These are phyloP conservation scores for Claviceps maximensis DNA, from an alignment of 2,329 filamentous ascomycete genomes.

Conservation along the genomic window DNA sequence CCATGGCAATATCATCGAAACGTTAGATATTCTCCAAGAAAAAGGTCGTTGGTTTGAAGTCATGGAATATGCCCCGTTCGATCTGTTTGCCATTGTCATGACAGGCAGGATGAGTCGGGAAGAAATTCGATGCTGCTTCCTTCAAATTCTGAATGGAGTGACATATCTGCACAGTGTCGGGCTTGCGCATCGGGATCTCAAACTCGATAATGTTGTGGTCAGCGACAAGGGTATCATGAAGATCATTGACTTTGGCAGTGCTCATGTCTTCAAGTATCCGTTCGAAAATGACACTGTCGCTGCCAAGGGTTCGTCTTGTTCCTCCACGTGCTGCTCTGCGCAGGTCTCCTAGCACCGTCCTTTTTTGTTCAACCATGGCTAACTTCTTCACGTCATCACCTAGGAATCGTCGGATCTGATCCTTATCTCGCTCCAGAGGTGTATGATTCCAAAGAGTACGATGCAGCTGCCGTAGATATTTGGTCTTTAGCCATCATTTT, in stretches of 20 bases:
- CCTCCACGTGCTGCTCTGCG: not conserved
- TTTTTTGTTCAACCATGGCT: slow-evolving; percentile 2
- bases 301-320: slow-evolving; percentile 21
- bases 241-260: slow-evolving; percentile 96
- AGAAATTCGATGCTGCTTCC: slow-evolving; percentile 79
- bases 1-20: slow-evolving; percentile 97
- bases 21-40: slow-evolving; percentile 89
- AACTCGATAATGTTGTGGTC: slow-evolving; percentile 95
- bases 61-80: slow-evolving; percentile 95
- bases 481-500: slow-evolving; percentile 99
- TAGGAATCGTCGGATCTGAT: slow-evolving; percentile 65
- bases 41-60: slow-evolving; percentile 94
- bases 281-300: slow-evolving; percentile 59
- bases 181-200: slow-evolving; percentile 85
- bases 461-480: slow-evolving; percentile 86
- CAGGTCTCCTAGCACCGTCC: not conserved
- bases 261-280: slow-evolving; percentile 92
- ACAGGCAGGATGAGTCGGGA: slow-evolving; percentile 91
- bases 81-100: slow-evolving; percentile 97
- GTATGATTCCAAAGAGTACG: slow-evolving; percentile 85
- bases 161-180: slow-evolving; percentile 93
- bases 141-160: slow-evolving; percentile 90
- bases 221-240: slow-evolving; percentile 98
- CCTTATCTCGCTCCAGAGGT: slow-evolving; percentile 95
- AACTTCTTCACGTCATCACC: slow-evolving; percentile 1